Percentiles rank a stretch among this genome's conserved stretches.
phyloP scores from a whole-genome alignment of 1,284 basidiomycete genomes.

The Sphagnurus paluster region DNA sequence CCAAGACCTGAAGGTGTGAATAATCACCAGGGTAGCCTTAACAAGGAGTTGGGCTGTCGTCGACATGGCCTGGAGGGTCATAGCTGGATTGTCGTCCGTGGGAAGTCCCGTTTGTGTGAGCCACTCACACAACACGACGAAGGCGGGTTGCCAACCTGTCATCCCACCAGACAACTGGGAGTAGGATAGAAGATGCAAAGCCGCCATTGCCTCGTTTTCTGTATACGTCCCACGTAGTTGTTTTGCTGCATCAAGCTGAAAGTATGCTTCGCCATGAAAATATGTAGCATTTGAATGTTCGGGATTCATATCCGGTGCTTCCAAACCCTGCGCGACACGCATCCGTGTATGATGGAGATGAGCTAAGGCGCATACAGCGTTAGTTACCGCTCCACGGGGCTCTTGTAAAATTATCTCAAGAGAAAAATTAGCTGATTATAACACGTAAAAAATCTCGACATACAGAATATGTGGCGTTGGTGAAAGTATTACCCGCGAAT shows the following conservation, averaged over 20 bases:
- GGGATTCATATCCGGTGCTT: constrained; percentile 50
- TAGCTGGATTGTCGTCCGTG: constrained; percentile 60
- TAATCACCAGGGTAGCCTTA: constrained; percentile 71
- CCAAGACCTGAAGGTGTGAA: background rate
- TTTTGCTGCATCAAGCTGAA: constrained; percentile 51
- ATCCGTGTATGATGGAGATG: constrained; percentile 65
- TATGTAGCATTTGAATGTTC: constrained; percentile 61
- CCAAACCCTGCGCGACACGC: constrained; percentile 59
- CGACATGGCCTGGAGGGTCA: constrained; percentile 54
- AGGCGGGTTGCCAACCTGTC: constrained; percentile 65
- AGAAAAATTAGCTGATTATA: constrained; percentile 23
- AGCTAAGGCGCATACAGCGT: constrained; percentile 74
- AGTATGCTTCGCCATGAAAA: constrained; percentile 66
- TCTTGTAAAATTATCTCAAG: constrained; percentile 61
- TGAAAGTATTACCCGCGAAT: constrained; percentile 55
- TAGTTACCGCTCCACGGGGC: constrained; percentile 65
- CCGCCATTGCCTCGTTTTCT: constrained; percentile 71
- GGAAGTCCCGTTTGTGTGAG: constrained; percentile 61
- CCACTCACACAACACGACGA: constrained; percentile 73
- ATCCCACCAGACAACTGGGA: constrained; percentile 64
- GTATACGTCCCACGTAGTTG: constrained; percentile 51
- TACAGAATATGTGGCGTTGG: constrained; percentile 61
- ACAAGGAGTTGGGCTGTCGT: constrained; percentile 55
- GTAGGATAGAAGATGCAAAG: constrained; percentile 70
- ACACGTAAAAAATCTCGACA: constrained; percentile 26